A percentile compares a stretch with the other conserved stretches of the same genome.
phyloP scores from a whole-genome alignment of 495 filamentous ascomycete genomes.

The Mycothermus thermophilus region DNA sequence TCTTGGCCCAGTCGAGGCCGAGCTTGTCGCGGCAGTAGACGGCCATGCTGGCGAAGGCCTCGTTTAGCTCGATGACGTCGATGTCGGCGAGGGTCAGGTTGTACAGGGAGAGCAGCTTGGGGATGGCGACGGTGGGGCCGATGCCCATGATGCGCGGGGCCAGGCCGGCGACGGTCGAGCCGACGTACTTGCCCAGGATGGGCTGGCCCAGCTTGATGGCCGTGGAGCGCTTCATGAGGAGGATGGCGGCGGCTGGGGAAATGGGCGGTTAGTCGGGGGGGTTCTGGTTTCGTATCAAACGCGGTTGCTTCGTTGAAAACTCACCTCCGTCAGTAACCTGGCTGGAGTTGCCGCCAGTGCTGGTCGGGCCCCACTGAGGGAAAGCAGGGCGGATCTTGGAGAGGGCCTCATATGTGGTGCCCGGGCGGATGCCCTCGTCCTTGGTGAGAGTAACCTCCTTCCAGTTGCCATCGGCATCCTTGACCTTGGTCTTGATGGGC shows the following conservation, averaged over 20 bases:
- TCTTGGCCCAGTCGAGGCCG: constrained; percentile 64
- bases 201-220: constrained; percentile 80
- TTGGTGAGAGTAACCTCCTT: constrained; percentile 62
- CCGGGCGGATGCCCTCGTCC: constrained; percentile 81
- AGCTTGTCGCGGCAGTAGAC: constrained; percentile 78
- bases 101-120: constrained; percentile 78
- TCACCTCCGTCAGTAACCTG: constrained; percentile 83
- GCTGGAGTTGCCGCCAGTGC: constrained; percentile 87
- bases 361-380: constrained; percentile 72
- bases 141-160: constrained; percentile 95
- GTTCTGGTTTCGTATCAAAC: no score
- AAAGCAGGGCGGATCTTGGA: constrained; percentile 85
- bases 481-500: constrained; percentile 66
- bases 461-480: constrained; percentile 68
- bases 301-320: no score
- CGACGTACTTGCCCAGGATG: constrained; percentile 88
- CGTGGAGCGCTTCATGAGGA: constrained; percentile 87
- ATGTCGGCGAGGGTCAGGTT: constrained; percentile 66
- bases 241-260: constrained; percentile 59
- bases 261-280: no score
- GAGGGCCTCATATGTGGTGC: constrained; percentile 72
- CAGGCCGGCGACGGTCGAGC: constrained; percentile 78
- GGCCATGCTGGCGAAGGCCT: constrained; percentile 95
- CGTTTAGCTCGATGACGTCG: constrained; percentile 89
- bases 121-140: constrained; percentile 83